Base-by-base conservation (phyloP, 2,329 filamentous ascomycete species). In the Aspergillus tanneri region DNA sequence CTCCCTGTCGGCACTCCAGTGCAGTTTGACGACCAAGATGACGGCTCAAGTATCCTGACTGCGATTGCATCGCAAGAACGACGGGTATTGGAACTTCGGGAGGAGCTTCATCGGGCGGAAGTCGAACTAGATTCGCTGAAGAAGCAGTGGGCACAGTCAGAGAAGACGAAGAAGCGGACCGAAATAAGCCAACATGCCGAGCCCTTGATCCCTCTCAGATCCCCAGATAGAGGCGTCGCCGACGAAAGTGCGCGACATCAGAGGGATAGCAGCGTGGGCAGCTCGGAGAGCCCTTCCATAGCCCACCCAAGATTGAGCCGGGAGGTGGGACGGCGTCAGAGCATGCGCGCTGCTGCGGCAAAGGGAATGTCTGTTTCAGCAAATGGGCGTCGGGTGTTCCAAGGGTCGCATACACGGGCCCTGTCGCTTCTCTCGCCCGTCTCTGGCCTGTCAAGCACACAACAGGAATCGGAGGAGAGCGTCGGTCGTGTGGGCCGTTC, bases 51-150 rank as follows among this genome's bases (percentile, higher is more conserved):
- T 42, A 88, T 96, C 61, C 84, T 99, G 56, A 91, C 90, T 52
- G 87, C 91, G 48, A 87, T 99, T 61, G 93, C 93, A 36, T 85
- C 89, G 11, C 91, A 97, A 72, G 93, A 99, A 73, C 81, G 93
- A 48, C 85, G 84, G 57, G 92, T 99, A 2, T 74, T 99, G 48
- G 93, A 97, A 71, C 76, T 99, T 43, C 87, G 85, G 50, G 93
- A 99, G 68, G 92, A 97, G 69, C 76, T 99, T n/a, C 74, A 77
- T 19, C 85, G 85, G 50, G 92, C 93, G 5, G 92, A 99, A 66
- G 72, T 76, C 10, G 87, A 95, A 38, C 76, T 99, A 32, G 75
- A 77, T 38, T 80, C 76, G 34, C 76, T 99, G 53, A 97, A 96
- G 76, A 86, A 82, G 61, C 86, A 90, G 68, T 97, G 89, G 86